Base-by-base conservation (phyloP, 164 flowering plant genomes). In the Nymphaea thermarum region DNA sequence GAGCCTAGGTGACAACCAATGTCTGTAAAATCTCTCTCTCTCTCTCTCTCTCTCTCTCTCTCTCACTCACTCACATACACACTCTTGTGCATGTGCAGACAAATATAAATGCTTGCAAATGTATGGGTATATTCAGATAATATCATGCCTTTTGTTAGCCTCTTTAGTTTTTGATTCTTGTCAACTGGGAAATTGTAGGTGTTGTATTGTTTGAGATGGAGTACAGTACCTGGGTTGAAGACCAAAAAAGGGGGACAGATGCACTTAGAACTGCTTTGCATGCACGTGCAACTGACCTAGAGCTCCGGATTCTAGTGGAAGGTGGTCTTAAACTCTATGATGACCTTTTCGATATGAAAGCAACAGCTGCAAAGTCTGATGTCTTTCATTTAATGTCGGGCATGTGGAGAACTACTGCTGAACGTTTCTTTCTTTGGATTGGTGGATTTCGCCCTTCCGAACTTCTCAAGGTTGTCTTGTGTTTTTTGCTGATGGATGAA, bases 371-470 rank as follows among this genome's bases (percentile, higher is more conserved):
- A 53, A 88, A 84, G 72, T 83, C 86, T 67, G 98, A 89, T 72
- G 97, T 91, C 17, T 91, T 89, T 80, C 91, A 82, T 68, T 66
- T 93, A 61, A 87, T 93, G 82, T 88, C 88, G 62, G 97, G 97
- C 73, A 81, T 87, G 90, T 93, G 97, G 97, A 87, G 79, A 77
- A 82, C 97, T 17, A 71, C 93, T 44, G 84, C 93, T 36, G 98
- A 93, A 64, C 83, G 96, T 0, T 82, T 88, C 77, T 91, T 93
- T 79, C 73, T 84, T 42, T 93, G 98, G 98, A 89, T 93, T 47
- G 98, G 98, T 71, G 98, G 98, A 53, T 89, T 84, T 77, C 94
- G 98, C 60, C 97, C 98, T 42, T 93, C 98, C 5, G 97, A 89
- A 77, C 83, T 93, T 73, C 80, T 93, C 66, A 86, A 88, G 94